Evolutionary conservation across 1,284 basidiomycete genomes (phyloP).

Genomic region (Fomitopsis palustris): DNA sequence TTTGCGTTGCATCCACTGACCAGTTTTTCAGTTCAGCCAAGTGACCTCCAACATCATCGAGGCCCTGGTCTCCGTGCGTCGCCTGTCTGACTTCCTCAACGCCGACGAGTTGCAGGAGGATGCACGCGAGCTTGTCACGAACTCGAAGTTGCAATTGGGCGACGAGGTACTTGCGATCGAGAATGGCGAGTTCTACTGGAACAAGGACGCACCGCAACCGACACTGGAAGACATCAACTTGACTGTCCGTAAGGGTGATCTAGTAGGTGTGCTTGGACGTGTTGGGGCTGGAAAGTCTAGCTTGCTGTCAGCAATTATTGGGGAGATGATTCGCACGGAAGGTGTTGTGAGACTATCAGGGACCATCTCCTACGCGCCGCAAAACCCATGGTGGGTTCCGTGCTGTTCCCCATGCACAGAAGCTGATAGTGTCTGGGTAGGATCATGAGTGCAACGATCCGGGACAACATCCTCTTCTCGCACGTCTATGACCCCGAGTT

Average conservation of each 20-base stretch:
- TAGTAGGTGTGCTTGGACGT: conserved; percentile 83
- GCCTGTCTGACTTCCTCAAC: conserved; percentile 33
- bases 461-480: conserved; percentile 90
- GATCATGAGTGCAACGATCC: conserved; percentile 81
- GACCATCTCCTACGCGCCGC: conserved; percentile 84
- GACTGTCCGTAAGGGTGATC: conserved; percentile 78
- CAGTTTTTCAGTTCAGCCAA: conserved; percentile 48
- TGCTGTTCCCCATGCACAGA: not conserved
- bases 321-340: conserved; percentile 81
- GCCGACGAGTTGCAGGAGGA: conserved; percentile 81
- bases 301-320: conserved; percentile 74
- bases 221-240: conserved; percentile 79
- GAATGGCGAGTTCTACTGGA: conserved; percentile 81
- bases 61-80: conserved; percentile 34
- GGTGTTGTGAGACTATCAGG: conserved; percentile 75
- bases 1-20: too few relatives aligned
- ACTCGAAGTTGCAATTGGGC: conserved; percentile 45
- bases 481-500: conserved; percentile 82
- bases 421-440: conserved; percentile 31
- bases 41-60: conserved; percentile 80
- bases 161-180: conserved; percentile 72
- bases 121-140: conserved; percentile 54
- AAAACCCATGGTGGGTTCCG: conserved; percentile 75
- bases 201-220: conserved; percentile 49
- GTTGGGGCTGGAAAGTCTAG: conserved; percentile 94